Percentiles rank a stretch among this genome's conserved stretches.
phyloP scores from a whole-genome alignment of 2,329 filamentous ascomycete genomes.

The Pseudocercospora musae region DNA sequence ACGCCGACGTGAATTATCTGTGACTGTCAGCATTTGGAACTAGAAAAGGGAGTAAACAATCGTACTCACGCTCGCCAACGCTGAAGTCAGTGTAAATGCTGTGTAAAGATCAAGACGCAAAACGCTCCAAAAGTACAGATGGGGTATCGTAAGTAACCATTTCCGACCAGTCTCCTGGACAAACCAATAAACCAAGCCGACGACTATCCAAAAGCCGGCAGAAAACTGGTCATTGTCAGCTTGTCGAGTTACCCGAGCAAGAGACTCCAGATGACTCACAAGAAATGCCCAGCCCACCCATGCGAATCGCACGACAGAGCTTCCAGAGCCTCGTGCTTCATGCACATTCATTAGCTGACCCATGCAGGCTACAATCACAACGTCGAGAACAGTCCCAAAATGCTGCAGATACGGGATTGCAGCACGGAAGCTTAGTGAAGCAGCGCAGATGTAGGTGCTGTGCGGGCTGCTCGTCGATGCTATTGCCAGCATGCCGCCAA shows the following conservation, averaged over 20 bases:
- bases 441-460: slow-evolving; percentile 52
- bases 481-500: slow-evolving; percentile 39
- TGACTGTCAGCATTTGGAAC: background rate
- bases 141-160: slow-evolving; percentile 39
- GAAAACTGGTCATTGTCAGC: slow-evolving; percentile 26
- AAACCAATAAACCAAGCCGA: slow-evolving; percentile 36
- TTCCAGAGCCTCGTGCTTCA: slow-evolving; percentile 16
- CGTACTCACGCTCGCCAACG: slow-evolving; percentile 31
- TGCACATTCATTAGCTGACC: slow-evolving; percentile 23
- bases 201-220: slow-evolving; percentile 37
- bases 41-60: background rate
- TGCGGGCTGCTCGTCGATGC: slow-evolving; percentile 36
- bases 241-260: background rate
- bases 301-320: slow-evolving; percentile 18
- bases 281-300: slow-evolving; percentile 30
- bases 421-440: slow-evolving; percentile 34
- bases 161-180: slow-evolving; percentile 38
- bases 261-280: slow-evolving; percentile 15
- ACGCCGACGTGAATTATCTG: slow-evolving; percentile 43
- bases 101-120: slow-evolving; percentile 29
- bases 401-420: slow-evolving; percentile 40
- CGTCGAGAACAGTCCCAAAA: slow-evolving; percentile 42
- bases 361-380: slow-evolving; percentile 38
- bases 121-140: slow-evolving; percentile 38
- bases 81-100: slow-evolving; percentile 28